phyloP scores from a whole-genome alignment of 164 flowering plant genomes.

The Vitis riparia region DNA sequence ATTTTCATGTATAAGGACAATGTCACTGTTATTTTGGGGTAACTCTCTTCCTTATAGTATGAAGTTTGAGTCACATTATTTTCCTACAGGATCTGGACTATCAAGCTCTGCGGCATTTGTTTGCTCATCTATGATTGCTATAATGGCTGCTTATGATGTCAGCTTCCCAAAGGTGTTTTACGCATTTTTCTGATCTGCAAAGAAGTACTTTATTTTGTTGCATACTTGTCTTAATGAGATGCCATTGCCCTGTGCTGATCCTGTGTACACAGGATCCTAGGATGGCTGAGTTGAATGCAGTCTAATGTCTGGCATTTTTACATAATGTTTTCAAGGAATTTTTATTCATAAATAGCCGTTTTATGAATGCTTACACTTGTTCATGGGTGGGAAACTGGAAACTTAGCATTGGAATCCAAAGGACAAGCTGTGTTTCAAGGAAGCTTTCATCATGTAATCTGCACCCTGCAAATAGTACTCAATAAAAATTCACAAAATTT shows the following conservation, averaged over 20 bases:
- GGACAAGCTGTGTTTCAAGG: too few species aligned
- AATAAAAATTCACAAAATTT: background rate
- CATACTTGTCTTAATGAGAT: background rate
- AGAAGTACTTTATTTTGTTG: background rate
- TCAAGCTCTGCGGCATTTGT: slow-evolving; percentile 99
- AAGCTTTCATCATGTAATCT: background rate
- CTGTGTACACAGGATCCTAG: too few species aligned
- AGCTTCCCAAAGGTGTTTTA: slow-evolving; percentile 75
- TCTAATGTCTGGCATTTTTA: too few species aligned
- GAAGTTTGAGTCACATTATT: slow-evolving; percentile 1
- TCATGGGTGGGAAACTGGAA: too few species aligned
- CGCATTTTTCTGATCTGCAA: too few species aligned
- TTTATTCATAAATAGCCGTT: too few species aligned
- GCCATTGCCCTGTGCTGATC: too few species aligned
- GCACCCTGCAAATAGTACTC: background rate
- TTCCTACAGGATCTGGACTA: slow-evolving; percentile 76
- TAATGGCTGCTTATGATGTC: slow-evolving; percentile 77
- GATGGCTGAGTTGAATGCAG: too few species aligned
- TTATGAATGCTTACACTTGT: too few species aligned
- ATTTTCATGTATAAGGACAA: background rate
- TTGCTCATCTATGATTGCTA: slow-evolving; percentile 89
- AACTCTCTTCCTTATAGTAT: background rate
- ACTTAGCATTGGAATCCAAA: background rate
- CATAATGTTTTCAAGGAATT: too few species aligned
- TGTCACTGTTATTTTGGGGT: background rate